These are phyloP conservation scores for Aspergillus steynii DNA, from an alignment of 495 filamentous ascomycete genomes.

Conservation along the genomic window DNA sequence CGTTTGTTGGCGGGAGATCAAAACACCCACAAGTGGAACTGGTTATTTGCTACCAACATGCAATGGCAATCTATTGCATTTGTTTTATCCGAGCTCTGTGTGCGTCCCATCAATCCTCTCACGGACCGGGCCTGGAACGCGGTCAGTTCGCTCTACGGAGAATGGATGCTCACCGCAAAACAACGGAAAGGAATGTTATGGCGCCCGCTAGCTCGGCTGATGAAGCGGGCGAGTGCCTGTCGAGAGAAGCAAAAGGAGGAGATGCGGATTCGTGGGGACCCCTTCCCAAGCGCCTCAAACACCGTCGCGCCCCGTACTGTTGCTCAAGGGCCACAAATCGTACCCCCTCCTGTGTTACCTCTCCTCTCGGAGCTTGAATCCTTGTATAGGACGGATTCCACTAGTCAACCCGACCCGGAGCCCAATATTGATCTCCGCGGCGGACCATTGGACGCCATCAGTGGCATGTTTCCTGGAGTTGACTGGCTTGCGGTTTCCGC, in stretches of 20 bases:
- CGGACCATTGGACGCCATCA: conserved; percentile 30
- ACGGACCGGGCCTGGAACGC: conserved; percentile 83
- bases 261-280: conserved; percentile 25
- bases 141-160: conserved; percentile 59
- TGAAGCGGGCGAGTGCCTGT: conserved; percentile 58
- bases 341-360: conserved; percentile 13
- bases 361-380: conserved; percentile 14
- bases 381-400: neutral
- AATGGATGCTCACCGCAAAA: conserved; percentile 50
- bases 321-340: conserved; percentile 6
- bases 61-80: conserved; percentile 83
- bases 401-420: conserved; percentile 1
- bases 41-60: conserved; percentile 79
- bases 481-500: conserved; percentile 27
- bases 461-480: conserved; percentile 33
- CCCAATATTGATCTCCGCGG: conserved; percentile 33
- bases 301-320: conserved; percentile 16
- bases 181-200: conserved; percentile 67
- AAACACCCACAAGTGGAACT: conserved; percentile 67
- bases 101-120: conserved; percentile 64
- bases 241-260: conserved; percentile 36
- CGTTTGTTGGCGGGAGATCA: conserved; percentile 60
- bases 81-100: conserved; percentile 70
- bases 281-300: conserved; percentile 9
- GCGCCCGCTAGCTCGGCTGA: conserved; percentile 70